Conservation (phyloP, 306 rosid species). For the Sesbania bispinosa region DNA sequence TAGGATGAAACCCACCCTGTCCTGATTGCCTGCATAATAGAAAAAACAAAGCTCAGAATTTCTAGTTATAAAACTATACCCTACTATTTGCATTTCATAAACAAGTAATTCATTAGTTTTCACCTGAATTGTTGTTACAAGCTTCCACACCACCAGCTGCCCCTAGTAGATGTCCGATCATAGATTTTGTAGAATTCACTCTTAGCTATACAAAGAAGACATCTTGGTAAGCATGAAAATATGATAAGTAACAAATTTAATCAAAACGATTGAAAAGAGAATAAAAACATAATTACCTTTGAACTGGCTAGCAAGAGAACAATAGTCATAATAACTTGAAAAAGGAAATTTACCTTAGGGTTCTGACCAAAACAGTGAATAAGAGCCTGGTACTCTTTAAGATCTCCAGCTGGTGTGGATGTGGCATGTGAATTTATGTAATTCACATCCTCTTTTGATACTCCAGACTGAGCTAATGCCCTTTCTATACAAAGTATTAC, state of each 20-base stretch:
- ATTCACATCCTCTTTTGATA: too few species aligned
- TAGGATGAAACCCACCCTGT: slow-evolving; percentile 96
- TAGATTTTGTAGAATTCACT: slow-evolving; percentile 77
- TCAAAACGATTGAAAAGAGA: neutral
- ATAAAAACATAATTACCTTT: neutral
- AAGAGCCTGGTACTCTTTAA: slow-evolving; percentile 85
- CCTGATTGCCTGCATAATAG: slow-evolving; percentile 63
- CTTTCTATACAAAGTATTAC: slow-evolving; percentile 81
- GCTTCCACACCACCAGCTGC: too few species aligned
- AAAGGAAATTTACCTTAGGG: slow-evolving; percentile 43
- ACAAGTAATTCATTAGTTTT: neutral
- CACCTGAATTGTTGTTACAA: too few species aligned
- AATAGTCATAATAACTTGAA: neutral
- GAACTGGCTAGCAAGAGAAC: neutral
- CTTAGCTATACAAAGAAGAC: slow-evolving; percentile 43
- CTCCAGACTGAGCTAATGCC: slow-evolving; percentile 79
- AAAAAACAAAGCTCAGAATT: slow-evolving; percentile 9
- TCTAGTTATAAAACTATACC: neutral
- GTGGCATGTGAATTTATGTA: too few species aligned
- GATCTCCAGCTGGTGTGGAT: too few species aligned
- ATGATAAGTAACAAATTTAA: neutral
- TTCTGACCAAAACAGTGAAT: slow-evolving; percentile 80
- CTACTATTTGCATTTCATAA: neutral
- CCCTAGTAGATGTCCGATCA: too few species aligned
- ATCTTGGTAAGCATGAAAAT: slow-evolving; percentile 13